phyloP scores from a whole-genome alignment of 1,284 basidiomycete species.

The Laetiporus sulphureus region DNA sequence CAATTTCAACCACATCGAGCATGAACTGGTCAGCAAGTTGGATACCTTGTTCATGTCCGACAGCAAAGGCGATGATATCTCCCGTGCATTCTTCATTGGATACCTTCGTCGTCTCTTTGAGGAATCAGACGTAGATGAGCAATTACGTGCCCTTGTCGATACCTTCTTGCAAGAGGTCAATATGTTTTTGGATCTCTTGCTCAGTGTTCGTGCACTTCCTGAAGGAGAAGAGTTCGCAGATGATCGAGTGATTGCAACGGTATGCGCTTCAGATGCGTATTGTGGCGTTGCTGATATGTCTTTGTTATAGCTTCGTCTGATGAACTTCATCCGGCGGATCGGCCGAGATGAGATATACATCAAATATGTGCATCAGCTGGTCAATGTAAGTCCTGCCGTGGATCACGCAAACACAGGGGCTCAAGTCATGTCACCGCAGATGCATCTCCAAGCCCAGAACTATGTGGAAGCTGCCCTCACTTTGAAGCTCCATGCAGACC shows the following conservation, averaged over 20 bases:
- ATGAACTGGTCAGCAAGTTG: constrained; percentile 90
- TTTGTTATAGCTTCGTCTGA: constrained; percentile 63
- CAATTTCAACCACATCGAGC: constrained; percentile 84
- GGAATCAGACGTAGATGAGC: constrained; percentile 71
- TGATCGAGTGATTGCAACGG: constrained; percentile 90
- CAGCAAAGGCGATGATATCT: constrained; percentile 85
- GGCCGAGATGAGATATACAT: constrained; percentile 88
- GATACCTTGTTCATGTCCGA: constrained; percentile 92
- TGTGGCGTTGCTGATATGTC: neutral
- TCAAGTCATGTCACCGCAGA: constrained; percentile 35
- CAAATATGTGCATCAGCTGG: constrained; percentile 92
- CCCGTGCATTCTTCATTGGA: constrained; percentile 90
- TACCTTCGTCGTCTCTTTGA: constrained; percentile 89
- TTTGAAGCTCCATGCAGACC: constrained; percentile 87
- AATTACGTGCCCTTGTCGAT: constrained; percentile 72
- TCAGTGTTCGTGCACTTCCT: constrained; percentile 89
- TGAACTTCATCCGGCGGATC: constrained; percentile 87
- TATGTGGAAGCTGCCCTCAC: constrained; percentile 91
- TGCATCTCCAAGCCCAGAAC: constrained; percentile 84
- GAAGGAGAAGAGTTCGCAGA: constrained; percentile 92
- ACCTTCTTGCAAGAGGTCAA: constrained; percentile 88
- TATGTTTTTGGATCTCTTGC: constrained; percentile 88
- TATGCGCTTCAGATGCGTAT: constrained; percentile 19
- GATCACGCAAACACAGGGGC: neutral
- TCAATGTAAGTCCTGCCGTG: constrained; percentile 53